These are phyloP conservation scores for Diplodia mutila DNA, from an alignment of 2,329 filamentous ascomycete genomes.

Conservation along the genomic window DNA sequence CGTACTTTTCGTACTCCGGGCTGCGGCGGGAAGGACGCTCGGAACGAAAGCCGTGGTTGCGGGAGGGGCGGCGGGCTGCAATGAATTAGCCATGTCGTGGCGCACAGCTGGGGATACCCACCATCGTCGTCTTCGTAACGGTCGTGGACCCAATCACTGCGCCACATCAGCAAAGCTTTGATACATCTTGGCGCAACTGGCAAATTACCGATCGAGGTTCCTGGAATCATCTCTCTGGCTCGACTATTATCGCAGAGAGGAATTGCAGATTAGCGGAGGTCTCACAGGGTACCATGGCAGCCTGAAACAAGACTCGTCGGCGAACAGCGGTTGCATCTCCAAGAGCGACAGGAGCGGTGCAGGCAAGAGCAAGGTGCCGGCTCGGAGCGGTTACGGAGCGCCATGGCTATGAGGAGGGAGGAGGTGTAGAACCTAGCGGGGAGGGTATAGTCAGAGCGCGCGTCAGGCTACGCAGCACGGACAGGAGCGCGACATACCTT, in stretches of 20 bases:
- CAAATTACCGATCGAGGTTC: conserved; percentile 70
- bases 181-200: conserved; percentile 28
- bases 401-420: conserved; percentile 44
- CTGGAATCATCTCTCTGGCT: conserved; percentile 58
- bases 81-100: conserved; percentile 27
- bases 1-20: conserved; percentile 16
- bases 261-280: conserved; percentile 43
- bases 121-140: conserved; percentile 72
- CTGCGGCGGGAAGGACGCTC: conserved; percentile 33
- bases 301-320: conserved; percentile 40
- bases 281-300: conserved; percentile 29
- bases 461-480: background rate
- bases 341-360: conserved; percentile 31
- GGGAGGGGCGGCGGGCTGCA: conserved; percentile 30
- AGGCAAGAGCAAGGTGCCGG: conserved; percentile 25
- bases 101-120: conserved; percentile 28
- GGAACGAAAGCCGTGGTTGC: conserved; percentile 30
- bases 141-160: conserved; percentile 86
- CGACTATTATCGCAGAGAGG: conserved; percentile 37
- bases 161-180: conserved; percentile 48
- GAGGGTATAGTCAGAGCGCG: conserved; percentile 11
- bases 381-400: conserved; percentile 21
- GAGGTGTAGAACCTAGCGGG: conserved; percentile 26
- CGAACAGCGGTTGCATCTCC: conserved; percentile 28
- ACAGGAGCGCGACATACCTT: conserved; percentile 63